Conservation (phyloP, 768 basidiomycete genomes). For the Sarcodon sp. region DNA sequence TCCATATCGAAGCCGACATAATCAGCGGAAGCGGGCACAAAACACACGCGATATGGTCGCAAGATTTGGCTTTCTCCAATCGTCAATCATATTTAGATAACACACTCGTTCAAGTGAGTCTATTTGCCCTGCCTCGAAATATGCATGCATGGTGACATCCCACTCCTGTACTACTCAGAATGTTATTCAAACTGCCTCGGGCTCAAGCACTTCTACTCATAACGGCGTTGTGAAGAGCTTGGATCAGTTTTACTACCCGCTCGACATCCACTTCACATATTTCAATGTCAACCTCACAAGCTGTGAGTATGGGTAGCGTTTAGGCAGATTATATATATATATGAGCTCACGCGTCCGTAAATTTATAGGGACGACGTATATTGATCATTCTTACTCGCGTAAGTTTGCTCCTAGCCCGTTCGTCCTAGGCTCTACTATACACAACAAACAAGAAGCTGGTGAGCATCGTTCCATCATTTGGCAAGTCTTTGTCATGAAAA, state of each 20-base stretch:
- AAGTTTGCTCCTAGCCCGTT: slow-evolving; percentile 44
- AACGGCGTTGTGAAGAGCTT: slow-evolving; percentile 26
- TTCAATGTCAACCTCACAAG: slow-evolving; percentile 18
- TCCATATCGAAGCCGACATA: slow-evolving; percentile 52
- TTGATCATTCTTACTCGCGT: slow-evolving; percentile 65
- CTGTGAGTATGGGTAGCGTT: slow-evolving; percentile 11
- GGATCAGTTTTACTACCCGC: slow-evolving; percentile 44
- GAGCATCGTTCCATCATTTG: slow-evolving; percentile 8
- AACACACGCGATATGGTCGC: slow-evolving; percentile 47
- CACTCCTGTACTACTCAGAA: slow-evolving; percentile 18
- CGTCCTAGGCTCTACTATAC: slow-evolving; percentile 42
- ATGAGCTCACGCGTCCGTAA: background rate
- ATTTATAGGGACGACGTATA: slow-evolving; percentile 30
- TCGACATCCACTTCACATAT: slow-evolving; percentile 27
- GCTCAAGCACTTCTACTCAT: slow-evolving; percentile 34
- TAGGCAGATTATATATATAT: background rate
- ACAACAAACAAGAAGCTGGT: slow-evolving; percentile 49
- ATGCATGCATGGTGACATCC: background rate
- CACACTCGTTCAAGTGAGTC: slow-evolving; percentile 23
- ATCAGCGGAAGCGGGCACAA: slow-evolving; percentile 44
- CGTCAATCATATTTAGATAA: slow-evolving; percentile 46
- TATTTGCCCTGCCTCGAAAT: background rate
- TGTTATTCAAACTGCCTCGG: slow-evolving; percentile 35
- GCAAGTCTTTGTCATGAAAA: background rate
- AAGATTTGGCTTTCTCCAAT: slow-evolving; percentile 48